Evolutionary conservation across 768 basidiomycete genomes (phyloP), one percentile per base, ranked within the genome.

Genomic region (Gloeopeniophorella convolvens): DNA sequence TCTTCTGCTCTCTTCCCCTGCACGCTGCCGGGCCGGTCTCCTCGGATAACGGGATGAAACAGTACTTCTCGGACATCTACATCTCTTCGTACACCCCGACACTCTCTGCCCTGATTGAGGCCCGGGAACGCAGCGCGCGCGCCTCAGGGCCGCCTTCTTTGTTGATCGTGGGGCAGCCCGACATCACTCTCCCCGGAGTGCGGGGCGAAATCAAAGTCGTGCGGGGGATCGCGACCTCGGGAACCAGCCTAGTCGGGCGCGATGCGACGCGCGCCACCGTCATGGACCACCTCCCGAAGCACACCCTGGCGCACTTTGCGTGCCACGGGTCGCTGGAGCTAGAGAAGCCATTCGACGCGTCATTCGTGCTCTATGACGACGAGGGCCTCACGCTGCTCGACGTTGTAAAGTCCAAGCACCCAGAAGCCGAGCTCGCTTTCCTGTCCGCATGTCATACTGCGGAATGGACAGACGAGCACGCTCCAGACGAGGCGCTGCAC

Each of bases 21-120:
- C 56, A 55, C 23, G 57, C 54, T 27, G 54, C 57, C 1, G 54
- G 52, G n/a, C 33, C 50, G 5, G 46, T 54, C 16, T 26, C 35
- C 21, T 26, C 32, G 27, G 26, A 41, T 3, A 44, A 16, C 11
- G n/a, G 23, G 20, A 20, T 21, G 5, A 42, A 37, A 12, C 36
- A 26, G 13, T 43, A 48, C 27, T 27, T 55, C 11, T 45, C 35
- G 16, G 42, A 55, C 21, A 16, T 41, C 21, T 52, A 48, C 12
- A n/a, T 55, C 11, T 50, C 36, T 8, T 58, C 57, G 16, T 50
- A 53, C 12, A 57, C 46, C 3, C 54, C 49, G 12, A 39, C 49
- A 16, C 44, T 57, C 7, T 42, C 43, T 1, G 46, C 56, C 13
- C 27, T 57, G 26, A 47, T 57, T 24, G 41, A 42, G 13, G 40